Evolutionary conservation across 495 filamentous ascomycete genomes (phyloP).

Genomic region (Extremus antarcticus): DNA sequence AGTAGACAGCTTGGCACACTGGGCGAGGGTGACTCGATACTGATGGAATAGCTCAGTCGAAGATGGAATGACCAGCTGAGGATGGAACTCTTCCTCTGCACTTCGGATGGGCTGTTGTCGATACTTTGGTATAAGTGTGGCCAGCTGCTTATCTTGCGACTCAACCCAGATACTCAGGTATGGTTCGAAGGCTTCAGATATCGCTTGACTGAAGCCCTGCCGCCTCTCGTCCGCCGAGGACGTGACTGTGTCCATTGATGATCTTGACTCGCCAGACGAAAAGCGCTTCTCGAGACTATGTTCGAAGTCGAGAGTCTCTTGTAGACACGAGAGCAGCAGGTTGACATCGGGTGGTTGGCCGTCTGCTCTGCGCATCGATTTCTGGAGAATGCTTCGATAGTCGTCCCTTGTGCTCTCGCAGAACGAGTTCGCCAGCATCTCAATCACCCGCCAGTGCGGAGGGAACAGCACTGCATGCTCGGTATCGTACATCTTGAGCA

Average conservation of each 20-base stretch:
- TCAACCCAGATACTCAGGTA: conserved; percentile 97
- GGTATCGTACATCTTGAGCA: conserved; percentile 90
- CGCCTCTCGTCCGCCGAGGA: conserved; percentile 73
- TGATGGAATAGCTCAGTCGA: conserved; percentile 96
- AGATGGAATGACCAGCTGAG: conserved; percentile 79
- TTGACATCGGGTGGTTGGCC: conserved; percentile 85
- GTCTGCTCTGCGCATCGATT: conserved; percentile 65
- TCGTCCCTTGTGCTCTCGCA: conserved; percentile 93
- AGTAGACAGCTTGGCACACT: conserved; percentile 92
- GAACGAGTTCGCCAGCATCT: conserved; percentile 82
- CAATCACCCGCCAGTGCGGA: conserved; percentile 75
- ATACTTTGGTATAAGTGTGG: conserved; percentile 79
- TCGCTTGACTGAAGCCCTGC: conserved; percentile 76
- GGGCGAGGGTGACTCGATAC: conserved; percentile 79
- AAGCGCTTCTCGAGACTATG: conserved; percentile 82
- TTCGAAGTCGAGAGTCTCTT: conserved; percentile 96
- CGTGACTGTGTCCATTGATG: conserved; percentile 85
- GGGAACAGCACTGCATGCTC: conserved; percentile 89
- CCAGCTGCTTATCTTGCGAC: conserved; percentile 82
- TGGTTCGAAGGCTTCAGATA: conserved; percentile 94
- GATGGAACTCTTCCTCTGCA: conserved; percentile 81
- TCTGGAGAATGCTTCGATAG: conserved; percentile 83
- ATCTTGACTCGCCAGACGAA: conserved; percentile 57
- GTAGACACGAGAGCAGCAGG: conserved; percentile 77
- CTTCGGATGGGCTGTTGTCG: conserved; percentile 70